Percentiles rank a stretch among this genome's conserved stretches.
These are phyloP conservation scores for Talaromyces adpressus DNA, from an alignment of 495 filamentous ascomycete genomes.

Conservation along the genomic window DNA sequence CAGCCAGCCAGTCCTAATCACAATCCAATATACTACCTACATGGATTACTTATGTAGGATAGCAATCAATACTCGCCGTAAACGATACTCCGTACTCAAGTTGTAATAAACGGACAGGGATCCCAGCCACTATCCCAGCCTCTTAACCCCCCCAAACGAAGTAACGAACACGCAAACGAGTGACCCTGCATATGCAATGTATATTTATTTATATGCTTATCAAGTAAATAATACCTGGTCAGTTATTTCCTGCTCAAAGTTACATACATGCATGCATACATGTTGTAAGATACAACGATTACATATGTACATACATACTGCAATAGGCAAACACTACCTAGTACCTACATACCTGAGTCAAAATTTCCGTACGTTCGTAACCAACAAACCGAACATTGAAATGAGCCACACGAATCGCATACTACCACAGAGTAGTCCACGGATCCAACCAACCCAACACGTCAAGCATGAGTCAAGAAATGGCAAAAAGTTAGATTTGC, in stretches of 20 bases:
- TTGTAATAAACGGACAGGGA: background rate
- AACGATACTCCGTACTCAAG: background rate
- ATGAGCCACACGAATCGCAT: too few species aligned
- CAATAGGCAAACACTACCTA: background rate
- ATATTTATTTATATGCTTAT: background rate
- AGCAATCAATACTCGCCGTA: background rate
- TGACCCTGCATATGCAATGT: conserved; percentile 5
- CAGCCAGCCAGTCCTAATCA: background rate
- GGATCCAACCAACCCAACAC: too few species aligned
- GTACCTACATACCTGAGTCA: background rate
- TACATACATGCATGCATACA: background rate
- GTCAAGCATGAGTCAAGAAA: too few species aligned
- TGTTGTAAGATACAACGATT: too few species aligned
- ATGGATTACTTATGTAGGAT: background rate
- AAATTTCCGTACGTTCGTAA: background rate
- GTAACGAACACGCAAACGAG: background rate
- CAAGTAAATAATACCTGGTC: background rate
- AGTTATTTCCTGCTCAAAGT: background rate
- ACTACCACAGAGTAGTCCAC: too few species aligned
- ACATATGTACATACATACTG: background rate
- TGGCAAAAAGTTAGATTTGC: too few species aligned
- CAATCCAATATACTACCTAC: background rate
- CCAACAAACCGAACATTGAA: background rate
- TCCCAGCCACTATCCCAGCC: background rate
- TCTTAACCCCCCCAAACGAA: background rate